A percentile compares a stretch with the other conserved stretches of the same genome.
phyloP scores from a whole-genome alignment of 2,329 filamentous ascomycete species.

The Neofusicoccum sp. region DNA sequence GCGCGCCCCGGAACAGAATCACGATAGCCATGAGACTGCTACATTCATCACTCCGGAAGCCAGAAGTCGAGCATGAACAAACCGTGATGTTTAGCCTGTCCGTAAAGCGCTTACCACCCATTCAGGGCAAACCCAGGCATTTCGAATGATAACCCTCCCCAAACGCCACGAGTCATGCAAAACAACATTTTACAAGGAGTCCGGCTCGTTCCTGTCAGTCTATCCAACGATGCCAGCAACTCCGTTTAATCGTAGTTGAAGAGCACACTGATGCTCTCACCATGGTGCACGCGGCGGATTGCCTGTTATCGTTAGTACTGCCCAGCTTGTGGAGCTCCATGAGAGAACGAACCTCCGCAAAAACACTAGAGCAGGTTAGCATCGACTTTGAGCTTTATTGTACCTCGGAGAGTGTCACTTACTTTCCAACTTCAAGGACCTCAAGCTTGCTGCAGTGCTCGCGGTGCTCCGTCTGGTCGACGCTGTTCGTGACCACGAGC shows the following conservation, averaged over 20 bases:
- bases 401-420: not conserved
- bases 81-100: conserved; percentile 1
- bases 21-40: not conserved
- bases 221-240: not conserved
- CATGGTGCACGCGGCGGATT: conserved; percentile 93
- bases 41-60: not conserved
- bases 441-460: conserved; percentile 81
- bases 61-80: not conserved
- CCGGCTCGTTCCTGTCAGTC: not conserved
- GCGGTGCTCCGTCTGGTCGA: conserved; percentile 81
- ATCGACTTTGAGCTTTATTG: too few relatives aligned
- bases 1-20: not conserved
- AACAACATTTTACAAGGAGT: conserved; percentile 16
- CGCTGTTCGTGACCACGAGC: conserved; percentile 83
- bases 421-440: conserved; percentile 75
- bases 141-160: not conserved
- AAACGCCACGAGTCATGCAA: conserved; percentile 18
- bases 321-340: not conserved
- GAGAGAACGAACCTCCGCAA: conserved; percentile 69
- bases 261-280: conserved; percentile 93
- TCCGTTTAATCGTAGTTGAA: conserved; percentile 72
- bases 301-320: conserved; percentile 51
- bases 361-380: conserved; percentile 56
- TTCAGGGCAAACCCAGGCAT: not conserved
- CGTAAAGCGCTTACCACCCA: not conserved